phyloP scores from a whole-genome alignment of 768 basidiomycete species.

The Mycena chlorophos region DNA sequence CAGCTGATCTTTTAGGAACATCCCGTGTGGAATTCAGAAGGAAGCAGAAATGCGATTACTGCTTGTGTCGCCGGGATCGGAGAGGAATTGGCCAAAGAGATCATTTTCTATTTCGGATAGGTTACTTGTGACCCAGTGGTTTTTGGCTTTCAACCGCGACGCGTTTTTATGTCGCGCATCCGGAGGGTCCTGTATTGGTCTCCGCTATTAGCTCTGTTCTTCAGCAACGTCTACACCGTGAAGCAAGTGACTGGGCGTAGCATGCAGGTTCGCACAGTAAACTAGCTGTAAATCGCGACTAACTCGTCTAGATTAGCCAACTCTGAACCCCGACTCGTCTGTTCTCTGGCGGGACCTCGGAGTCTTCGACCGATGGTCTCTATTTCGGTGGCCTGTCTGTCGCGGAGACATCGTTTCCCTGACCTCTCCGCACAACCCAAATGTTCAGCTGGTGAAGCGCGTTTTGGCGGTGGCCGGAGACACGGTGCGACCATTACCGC shows the following conservation, averaged over 20 bases:
- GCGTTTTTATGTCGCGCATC: slow-evolving; percentile 7
- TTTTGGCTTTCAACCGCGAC: neutral
- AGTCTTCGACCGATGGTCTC: slow-evolving; percentile 56
- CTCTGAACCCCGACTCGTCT: slow-evolving; percentile 73
- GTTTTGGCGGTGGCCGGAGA: slow-evolving; percentile 67
- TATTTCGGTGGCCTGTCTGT: slow-evolving; percentile 36
- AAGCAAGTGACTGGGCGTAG: slow-evolving; percentile 61
- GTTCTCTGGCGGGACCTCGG: slow-evolving; percentile 55
- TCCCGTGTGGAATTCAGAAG: slow-evolving; percentile 30
- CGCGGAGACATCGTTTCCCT: slow-evolving; percentile 61
- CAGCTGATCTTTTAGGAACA: slow-evolving; percentile 22
- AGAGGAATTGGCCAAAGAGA: slow-evolving; percentile 38
- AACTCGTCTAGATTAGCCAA: slow-evolving; percentile 46
- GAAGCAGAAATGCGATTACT: slow-evolving; percentile 36
- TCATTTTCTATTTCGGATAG: slow-evolving; percentile 26
- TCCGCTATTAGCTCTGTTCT: slow-evolving; percentile 50
- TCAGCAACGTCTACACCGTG: slow-evolving; percentile 51
- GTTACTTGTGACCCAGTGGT: neutral
- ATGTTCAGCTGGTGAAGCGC: slow-evolving; percentile 61
- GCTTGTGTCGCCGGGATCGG: slow-evolving; percentile 49
- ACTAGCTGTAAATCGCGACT: neutral
- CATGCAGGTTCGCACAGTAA: slow-evolving; percentile 61
- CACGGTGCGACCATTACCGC: slow-evolving; percentile 63
- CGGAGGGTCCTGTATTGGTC: slow-evolving; percentile 52
- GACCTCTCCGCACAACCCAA: slow-evolving; percentile 62